Percentiles rank a stretch among this genome's conserved stretches.
Conservation (phyloP, 1,284 basidiomycete species). For the Cystobasidium sp. region DNA sequence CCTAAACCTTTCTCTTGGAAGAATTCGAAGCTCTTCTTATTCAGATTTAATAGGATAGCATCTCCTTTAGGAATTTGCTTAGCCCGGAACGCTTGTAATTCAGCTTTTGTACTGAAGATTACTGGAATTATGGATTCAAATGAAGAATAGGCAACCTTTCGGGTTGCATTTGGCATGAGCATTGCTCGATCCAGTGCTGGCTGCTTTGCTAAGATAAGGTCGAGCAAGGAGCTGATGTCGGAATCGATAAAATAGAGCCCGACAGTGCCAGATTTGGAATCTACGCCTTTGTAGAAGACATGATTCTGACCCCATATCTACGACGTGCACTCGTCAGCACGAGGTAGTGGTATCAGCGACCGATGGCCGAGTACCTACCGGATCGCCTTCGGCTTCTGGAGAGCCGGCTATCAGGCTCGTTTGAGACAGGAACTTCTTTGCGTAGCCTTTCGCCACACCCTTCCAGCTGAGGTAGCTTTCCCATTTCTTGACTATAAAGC, state of each 20-base stretch:
- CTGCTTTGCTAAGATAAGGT: conserved; percentile 1
- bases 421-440: conserved; percentile 22
- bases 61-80: background rate
- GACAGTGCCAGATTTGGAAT: background rate
- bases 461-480: conserved; percentile 21
- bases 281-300: conserved; percentile 36
- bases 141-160: background rate
- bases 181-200: background rate
- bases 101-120: conserved; percentile 4
- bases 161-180: conserved; percentile 1
- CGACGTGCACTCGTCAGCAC: background rate
- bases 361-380: background rate
- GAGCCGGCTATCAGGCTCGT: conserved; percentile 22
- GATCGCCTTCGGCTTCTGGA: conserved; percentile 1
- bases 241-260: conserved; percentile 33
- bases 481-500: conserved; percentile 32
- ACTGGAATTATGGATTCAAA: conserved; percentile 6
- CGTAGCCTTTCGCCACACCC: conserved; percentile 32
- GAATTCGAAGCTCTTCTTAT: conserved; percentile 17
- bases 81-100: conserved; percentile 2
- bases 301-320: conserved; percentile 27
- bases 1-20: conserved; percentile 15
- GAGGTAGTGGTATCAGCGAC: background rate
- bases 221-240: conserved; percentile 1
- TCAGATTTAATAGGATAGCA: background rate